Conservation (phyloP, 2,329 filamentous ascomycete species). For the Colletotrichum tamarilloi region DNA sequence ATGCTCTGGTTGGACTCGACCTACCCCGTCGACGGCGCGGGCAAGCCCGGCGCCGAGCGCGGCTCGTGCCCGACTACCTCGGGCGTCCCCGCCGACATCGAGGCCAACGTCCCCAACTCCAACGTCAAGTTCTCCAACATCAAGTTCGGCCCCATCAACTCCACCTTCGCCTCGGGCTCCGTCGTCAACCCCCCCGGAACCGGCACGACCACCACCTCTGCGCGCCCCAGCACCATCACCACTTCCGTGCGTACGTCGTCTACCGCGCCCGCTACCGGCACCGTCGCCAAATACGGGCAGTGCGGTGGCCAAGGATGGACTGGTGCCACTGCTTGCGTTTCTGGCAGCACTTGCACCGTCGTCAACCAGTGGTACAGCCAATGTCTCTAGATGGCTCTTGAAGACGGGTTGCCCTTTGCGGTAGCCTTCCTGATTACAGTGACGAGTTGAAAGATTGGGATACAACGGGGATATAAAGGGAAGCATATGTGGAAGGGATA, state of each 20-base stretch:
- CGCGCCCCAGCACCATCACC: slow-evolving; percentile 8
- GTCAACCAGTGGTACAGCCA: slow-evolving; percentile 55
- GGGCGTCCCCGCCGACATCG: slow-evolving; percentile 62
- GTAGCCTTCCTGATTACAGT: background rate
- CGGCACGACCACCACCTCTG: slow-evolving; percentile 9
- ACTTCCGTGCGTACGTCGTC: slow-evolving; percentile 5
- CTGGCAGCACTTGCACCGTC: slow-evolving; percentile 49
- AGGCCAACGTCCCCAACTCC: slow-evolving; percentile 57
- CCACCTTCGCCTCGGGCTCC: slow-evolving; percentile 54
- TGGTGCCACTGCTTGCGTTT: slow-evolving; percentile 49
- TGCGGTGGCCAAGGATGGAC: slow-evolving; percentile 50
- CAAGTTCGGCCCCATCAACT: slow-evolving; percentile 67
- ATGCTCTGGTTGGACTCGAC: slow-evolving; percentile 76
- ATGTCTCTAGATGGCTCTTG: slow-evolving; percentile 46
- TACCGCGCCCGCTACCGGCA: slow-evolving; percentile 26
- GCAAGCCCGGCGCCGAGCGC: slow-evolving; percentile 59
- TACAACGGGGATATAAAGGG: background rate
- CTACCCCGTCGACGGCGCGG: slow-evolving; percentile 61
- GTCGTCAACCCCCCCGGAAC: slow-evolving; percentile 21
- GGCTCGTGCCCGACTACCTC: slow-evolving; percentile 65
- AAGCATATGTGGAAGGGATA: slow-evolving; percentile 2
- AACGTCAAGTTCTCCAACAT: slow-evolving; percentile 66
- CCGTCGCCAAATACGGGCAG: slow-evolving; percentile 47
- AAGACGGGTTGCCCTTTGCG: background rate
- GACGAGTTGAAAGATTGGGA: slow-evolving; percentile 7